phyloP scores from a whole-genome alignment of 192 early-diverging fungal species.

The Spizellomyces sp. region DNA sequence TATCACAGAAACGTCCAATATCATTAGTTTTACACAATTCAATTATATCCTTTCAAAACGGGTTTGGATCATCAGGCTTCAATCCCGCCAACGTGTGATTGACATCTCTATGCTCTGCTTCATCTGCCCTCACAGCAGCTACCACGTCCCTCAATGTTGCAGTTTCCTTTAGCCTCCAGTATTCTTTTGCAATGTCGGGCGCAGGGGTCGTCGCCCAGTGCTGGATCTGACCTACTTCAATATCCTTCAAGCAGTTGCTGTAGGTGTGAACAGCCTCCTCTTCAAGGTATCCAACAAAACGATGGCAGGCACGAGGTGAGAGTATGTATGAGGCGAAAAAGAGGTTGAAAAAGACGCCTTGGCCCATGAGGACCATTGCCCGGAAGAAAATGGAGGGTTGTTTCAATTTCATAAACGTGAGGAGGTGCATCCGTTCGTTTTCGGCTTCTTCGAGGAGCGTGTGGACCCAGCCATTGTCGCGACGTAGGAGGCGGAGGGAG shows the following conservation, averaged over 20 bases:
- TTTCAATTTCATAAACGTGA: conserved; percentile 46
- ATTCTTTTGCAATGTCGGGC: conserved; percentile 75
- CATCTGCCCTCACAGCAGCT: conserved; percentile 85
- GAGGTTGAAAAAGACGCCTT: conserved; percentile 89
- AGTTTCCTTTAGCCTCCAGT: conserved; percentile 74
- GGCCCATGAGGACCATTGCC: conserved; percentile 69
- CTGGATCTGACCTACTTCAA: conserved; percentile 59
- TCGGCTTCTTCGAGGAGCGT: conserved; percentile 92
- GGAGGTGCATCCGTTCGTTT: conserved; percentile 76
- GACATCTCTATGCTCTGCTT: conserved; percentile 81
- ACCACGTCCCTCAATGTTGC: conserved; percentile 86
- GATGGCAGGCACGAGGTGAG: conserved; percentile 79
- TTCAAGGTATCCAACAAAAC: conserved; percentile 90
- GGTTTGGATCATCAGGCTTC: conserved; percentile 39
- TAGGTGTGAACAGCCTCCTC: conserved; percentile 93
- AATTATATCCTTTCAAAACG: conserved; percentile 7
- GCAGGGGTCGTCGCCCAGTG: conserved; percentile 74
- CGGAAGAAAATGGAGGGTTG: conserved; percentile 35
- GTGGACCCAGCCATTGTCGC: conserved; percentile 90
- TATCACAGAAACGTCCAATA: no score
- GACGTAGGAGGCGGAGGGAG: conserved; percentile 71
- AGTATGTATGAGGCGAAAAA: conserved; percentile 81
- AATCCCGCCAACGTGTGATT: conserved; percentile 83
- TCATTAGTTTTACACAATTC: no score
- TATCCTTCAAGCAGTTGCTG: conserved; percentile 82